Evolutionary conservation across 23 red algal species (phyloP), one percentile per base, ranked within the genome.

Genomic region (Agarophyton chilense): DNA sequence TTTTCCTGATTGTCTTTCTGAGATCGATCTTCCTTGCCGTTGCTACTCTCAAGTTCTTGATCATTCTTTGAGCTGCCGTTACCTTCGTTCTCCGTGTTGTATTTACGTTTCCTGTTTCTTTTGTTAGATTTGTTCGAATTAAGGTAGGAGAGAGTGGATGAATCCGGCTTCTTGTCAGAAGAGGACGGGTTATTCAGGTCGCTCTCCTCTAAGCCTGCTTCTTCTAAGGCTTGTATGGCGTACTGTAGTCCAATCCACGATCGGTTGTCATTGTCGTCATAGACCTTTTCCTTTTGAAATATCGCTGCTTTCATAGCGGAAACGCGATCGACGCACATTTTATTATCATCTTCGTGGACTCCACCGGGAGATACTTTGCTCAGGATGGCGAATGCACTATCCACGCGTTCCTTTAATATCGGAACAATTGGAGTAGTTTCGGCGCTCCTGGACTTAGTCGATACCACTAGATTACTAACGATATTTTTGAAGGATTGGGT

Each of bases 291-390:
- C 17, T 63, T 39, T 32, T 28, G 43, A 61, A 19, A 13, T 4
- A 42, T 62, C 12, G 78, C 78, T 42, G 51, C 49, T 61, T 82
- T 56, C 28, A 82, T 31, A 26, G 78, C 21, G 18, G 11, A 18
- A 25, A 40, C n/a, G 38, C 53, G 61, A 61, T 65, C 54, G 0
- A 17, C 0, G 16, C 32, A 47, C 17, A 40, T 43, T 14, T 62
- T n/a, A 29, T 24, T 61, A 57, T 2, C 53, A 4, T 13, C n/a
- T 33, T 36, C 52, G 41, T n/a, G n/a, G n/a, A n/a, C n/a, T 66
- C 51, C 22, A 33, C 0, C 24, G 5, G 29, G 54, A 18, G n/a
- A n/a, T n/a, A n/a, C n/a, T n/a, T n/a, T n/a, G n/a, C n/a, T n/a
- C n/a, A n/a, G n/a, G n/a, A n/a, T n/a, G n/a, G n/a, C n/a, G n/a